Percentiles rank a stretch among this genome's conserved stretches.
Evolutionary conservation across 2,329 filamentous ascomycete species (phyloP).

Genomic region (Diplodia seriata): DNA sequence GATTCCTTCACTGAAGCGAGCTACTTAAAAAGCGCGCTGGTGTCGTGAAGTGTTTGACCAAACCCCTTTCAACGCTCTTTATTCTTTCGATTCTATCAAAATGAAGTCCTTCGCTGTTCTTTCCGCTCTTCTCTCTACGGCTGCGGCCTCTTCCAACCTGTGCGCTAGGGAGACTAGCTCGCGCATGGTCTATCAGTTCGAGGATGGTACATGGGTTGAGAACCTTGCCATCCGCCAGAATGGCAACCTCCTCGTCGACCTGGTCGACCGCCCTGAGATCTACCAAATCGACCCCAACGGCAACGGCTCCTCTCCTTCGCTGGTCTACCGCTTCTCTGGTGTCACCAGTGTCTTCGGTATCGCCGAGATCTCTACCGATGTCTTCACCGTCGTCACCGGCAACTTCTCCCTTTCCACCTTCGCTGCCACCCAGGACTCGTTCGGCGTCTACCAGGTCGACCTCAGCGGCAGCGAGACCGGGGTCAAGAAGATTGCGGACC

Average conservation of each 20-base stretch:
- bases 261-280: conserved; percentile 44
- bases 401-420: conserved; percentile 27
- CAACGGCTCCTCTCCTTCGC: conserved; percentile 35
- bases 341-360: conserved; percentile 45
- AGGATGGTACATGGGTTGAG: conserved; percentile 44
- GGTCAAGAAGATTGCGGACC: conserved; percentile 36
- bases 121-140: neutral
- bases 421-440: conserved; percentile 36
- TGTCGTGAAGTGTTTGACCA: neutral
- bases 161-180: neutral
- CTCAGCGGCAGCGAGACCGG: conserved; percentile 39
- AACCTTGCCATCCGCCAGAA: conserved; percentile 50
- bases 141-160: neutral
- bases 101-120: conserved; percentile 6
- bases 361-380: conserved; percentile 44
- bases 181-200: conserved; percentile 39
- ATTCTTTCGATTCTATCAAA: neutral
- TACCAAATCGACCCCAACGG: conserved; percentile 44
- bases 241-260: conserved; percentile 47
- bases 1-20: neutral
- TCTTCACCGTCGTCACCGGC: conserved; percentile 43
- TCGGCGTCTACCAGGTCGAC: conserved; percentile 12
- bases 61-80: neutral
- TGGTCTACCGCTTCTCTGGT: conserved; percentile 41
- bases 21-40: neutral